Percentiles rank a stretch among this genome's conserved stretches.
These are phyloP conservation scores for Avicennia marina DNA, from an alignment of 257 asterid species.

Conservation along the genomic window DNA sequence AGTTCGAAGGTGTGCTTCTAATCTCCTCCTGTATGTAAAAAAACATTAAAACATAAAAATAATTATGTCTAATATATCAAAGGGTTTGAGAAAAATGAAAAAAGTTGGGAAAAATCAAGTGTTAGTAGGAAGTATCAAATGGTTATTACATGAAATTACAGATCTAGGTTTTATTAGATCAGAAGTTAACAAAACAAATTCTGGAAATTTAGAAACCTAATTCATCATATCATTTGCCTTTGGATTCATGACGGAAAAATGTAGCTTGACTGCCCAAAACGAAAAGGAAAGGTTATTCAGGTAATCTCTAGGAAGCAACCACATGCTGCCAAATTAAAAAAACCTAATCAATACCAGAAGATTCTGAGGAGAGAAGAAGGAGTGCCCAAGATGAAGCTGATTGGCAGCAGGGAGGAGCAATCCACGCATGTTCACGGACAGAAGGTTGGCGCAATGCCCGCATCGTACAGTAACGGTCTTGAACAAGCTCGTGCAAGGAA, in stretches of 20 bases:
- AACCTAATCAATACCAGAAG: conserved; percentile 45
- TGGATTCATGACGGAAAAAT: no score
- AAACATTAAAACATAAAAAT: no score
- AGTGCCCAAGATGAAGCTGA: conserved; percentile 83
- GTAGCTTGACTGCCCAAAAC: no score
- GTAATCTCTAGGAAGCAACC: background rate
- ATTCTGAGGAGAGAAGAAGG: conserved; percentile 90
- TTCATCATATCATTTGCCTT: no score
- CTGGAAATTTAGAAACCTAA: no score
- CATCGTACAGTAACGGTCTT: conserved; percentile 94
- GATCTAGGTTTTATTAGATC: no score
- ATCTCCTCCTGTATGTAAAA: conserved; percentile 63
- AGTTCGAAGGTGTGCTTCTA: conserved; percentile 63
- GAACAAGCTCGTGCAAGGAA: conserved; percentile 93
- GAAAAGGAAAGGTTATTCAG: background rate
- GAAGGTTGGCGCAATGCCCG: conserved; percentile 96
- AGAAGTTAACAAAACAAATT: no score
- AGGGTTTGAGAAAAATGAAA: background rate
- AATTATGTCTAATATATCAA: background rate
- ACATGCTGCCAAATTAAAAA: background rate
- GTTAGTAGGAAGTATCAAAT: no score
- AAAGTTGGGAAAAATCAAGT: background rate
- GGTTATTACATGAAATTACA: no score
- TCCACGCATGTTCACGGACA: conserved; percentile 87
- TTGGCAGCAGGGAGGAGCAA: conserved; percentile 71